phyloP scores from a whole-genome alignment of 129 eudicot species.

The Erigeron canadensis region DNA sequence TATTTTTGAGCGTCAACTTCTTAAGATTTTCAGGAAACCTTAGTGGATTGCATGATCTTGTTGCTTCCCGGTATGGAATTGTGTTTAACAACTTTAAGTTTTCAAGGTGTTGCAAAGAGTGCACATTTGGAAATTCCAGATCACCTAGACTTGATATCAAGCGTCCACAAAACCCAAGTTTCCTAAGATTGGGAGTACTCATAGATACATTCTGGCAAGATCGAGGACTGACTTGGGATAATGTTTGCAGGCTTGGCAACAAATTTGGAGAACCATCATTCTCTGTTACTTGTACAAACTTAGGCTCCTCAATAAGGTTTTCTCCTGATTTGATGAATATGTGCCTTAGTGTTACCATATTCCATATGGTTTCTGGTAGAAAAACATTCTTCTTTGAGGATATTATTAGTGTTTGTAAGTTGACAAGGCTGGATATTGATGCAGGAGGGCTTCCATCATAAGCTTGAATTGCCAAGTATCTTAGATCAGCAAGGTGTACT shows the following conservation, averaged over 20 bases:
- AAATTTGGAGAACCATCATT: neutral
- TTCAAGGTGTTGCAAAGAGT: neutral
- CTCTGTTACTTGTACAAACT: neutral
- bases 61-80: neutral
- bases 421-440: conserved; percentile 22
- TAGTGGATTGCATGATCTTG: conserved; percentile 4
- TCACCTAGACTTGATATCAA: conserved; percentile 3
- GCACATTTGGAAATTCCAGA: conserved; percentile 12
- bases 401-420: conserved; percentile 25
- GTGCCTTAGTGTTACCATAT: conserved; percentile 33
- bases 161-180: conserved; percentile 16
- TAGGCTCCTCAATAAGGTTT: neutral
- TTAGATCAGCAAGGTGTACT: conserved; percentile 12
- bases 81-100: conserved; percentile 6
- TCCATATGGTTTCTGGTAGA: conserved; percentile 12
- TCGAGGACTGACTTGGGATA: conserved; percentile 1
- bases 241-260: conserved; percentile 21
- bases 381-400: neutral
- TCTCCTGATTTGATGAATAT: conserved; percentile 20
- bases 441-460: conserved; percentile 5
- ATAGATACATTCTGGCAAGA: neutral
- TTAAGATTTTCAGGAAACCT: conserved; percentile 24
- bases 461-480: conserved; percentile 30
- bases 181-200: conserved; percentile 13
- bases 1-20: conserved; percentile 38